Evolutionary conservation across 1,284 basidiomycete species (phyloP), one percentile per base, ranked within the genome.

Genomic region (Tetrapyrgos nigripes): DNA sequence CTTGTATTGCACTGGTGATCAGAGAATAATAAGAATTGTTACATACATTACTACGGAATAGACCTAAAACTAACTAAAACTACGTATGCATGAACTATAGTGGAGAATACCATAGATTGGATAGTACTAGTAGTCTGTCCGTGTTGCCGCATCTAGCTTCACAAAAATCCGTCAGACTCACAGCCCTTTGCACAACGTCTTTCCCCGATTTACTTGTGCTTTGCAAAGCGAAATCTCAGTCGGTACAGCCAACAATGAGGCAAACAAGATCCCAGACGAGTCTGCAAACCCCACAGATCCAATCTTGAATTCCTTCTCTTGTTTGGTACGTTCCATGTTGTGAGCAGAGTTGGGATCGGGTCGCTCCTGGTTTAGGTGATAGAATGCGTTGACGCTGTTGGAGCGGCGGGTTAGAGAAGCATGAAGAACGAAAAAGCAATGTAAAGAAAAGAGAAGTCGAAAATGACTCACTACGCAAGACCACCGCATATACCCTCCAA

Each of bases 401-500:
- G 26, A 55, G 33, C 28, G 37, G 50, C 21, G 6, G 51, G 29
- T 40, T 29, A 44, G 49, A 37, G 37, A 54, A 57, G 40, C 33
- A 55, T 28, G 35, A 57, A 54, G 49, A 55, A n/a, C 14, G n/a
- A 23, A 47, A 57, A 24, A 23, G 52, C 37, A 23, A 13, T 31
- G 24, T 33, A 46, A 50, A 21, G 19, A 24, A 23, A 29, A 40
- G 48, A 33, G 29, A 46, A 52, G 24, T 44, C 53, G 51, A 54
- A 58, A n/a, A n/a, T n/a, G 28, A 80, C 90, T 71, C 67, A 93
- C 91, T 96, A 97, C n/a, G 93, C 93, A n/a, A 91, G 79, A 2
- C 94, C 94, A 46, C 94, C 94, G 64, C 94, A 96, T 43, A 96
- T 81, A 6, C 94, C 94, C 70, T 96, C 94, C 11, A 94, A 66